Conservation (phyloP, 768 basidiomycete species). For the Trametes villosa region DNA sequence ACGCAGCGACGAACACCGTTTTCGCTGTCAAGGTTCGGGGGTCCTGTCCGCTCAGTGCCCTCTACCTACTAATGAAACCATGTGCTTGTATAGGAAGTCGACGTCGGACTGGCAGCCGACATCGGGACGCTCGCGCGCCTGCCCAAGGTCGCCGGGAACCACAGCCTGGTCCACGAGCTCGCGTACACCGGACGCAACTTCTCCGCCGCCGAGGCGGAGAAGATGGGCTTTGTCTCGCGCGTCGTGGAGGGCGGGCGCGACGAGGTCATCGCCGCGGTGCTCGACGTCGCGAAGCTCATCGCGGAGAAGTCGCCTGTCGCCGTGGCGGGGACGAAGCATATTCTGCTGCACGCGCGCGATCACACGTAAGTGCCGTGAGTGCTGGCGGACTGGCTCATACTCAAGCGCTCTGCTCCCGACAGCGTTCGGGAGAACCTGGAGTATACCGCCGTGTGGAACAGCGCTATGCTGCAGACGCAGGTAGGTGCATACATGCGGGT, state of each 20-base stretch:
- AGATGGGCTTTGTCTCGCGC: constrained; percentile 74
- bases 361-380: constrained; percentile 56
- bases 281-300: constrained; percentile 68
- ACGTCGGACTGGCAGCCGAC: constrained; percentile 86
- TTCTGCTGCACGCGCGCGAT: constrained; percentile 79
- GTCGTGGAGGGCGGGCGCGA: constrained; percentile 67
- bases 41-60: not conserved
- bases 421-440: constrained; percentile 52
- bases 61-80: too few species aligned
- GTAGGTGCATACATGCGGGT: constrained; percentile 36
- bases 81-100: constrained; percentile 64
- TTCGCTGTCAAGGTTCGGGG: constrained; percentile 75
- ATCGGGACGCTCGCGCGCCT: constrained; percentile 85
- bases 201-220: constrained; percentile 63
- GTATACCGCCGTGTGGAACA: constrained; percentile 64
- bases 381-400: not conserved
- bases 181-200: constrained; percentile 79
- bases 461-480: constrained; percentile 51
- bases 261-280: constrained; percentile 67
- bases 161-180: constrained; percentile 72
- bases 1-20: constrained; percentile 59
- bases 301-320: constrained; percentile 83
- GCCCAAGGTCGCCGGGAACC: constrained; percentile 77
- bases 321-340: constrained; percentile 72
- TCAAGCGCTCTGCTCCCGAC: not conserved